Evolutionary conservation across 495 filamentous ascomycete genomes (phyloP).

Genomic region (Talaromyces proteolyticus): DNA sequence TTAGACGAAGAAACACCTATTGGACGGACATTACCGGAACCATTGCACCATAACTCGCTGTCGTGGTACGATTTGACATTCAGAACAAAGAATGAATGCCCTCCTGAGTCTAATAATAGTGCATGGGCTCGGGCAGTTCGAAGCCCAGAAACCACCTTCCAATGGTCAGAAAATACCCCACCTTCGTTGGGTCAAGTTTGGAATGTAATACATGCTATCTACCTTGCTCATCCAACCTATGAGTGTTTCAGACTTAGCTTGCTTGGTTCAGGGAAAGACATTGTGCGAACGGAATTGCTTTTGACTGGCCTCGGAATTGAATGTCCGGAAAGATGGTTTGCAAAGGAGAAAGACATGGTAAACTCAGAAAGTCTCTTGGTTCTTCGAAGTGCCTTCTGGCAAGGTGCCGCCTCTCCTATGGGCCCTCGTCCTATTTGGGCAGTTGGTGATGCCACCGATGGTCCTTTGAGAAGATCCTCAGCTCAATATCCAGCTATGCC

Average conservation of each 20-base stretch:
- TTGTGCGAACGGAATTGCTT: conserved; percentile 43
- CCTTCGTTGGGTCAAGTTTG: conserved; percentile 56
- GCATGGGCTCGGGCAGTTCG: conserved; percentile 38
- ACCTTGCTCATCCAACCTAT: conserved; percentile 44
- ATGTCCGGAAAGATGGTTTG: conserved; percentile 32
- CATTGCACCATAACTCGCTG: conserved; percentile 24
- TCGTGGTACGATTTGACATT: conserved; percentile 25
- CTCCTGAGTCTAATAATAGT: conserved; percentile 34
- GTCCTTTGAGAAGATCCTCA: conserved; percentile 24
- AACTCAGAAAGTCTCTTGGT: conserved; percentile 24
- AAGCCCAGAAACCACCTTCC: conserved; percentile 27
- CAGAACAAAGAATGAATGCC: conserved; percentile 15
- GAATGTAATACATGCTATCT: conserved; percentile 54
- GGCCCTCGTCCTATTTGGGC: conserved; percentile 58
- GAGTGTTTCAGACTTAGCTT: conserved; percentile 50
- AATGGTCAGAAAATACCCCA: conserved; percentile 26
- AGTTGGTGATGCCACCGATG: conserved; percentile 27
- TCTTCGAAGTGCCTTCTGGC: conserved; percentile 56
- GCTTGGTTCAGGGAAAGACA: conserved; percentile 27
- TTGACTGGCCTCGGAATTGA: conserved; percentile 44
- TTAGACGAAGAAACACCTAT: conserved; percentile 19
- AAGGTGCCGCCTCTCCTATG: conserved; percentile 59
- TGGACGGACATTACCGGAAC: conserved; percentile 20
- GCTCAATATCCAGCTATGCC: conserved; percentile 46
- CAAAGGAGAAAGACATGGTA: neutral